phyloP scores from a whole-genome alignment of 2,329 filamentous ascomycete genomes.

The Colletotrichum noveboracense region DNA sequence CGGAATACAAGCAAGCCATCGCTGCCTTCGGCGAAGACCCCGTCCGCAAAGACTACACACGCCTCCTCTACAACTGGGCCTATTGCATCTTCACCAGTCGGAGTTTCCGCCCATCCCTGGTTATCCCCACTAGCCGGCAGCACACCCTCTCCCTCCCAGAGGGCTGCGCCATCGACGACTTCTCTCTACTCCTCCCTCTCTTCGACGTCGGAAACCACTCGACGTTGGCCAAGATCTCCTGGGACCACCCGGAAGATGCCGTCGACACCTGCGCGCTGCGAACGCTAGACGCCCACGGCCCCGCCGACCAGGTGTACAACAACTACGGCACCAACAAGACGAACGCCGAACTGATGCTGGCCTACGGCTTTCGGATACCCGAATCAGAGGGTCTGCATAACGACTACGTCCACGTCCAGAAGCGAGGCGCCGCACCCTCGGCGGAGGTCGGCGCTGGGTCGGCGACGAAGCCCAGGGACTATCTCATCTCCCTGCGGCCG shows the following conservation, averaged over 20 bases:
- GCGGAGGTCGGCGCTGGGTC: conserved; percentile 25
- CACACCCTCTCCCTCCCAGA: conserved; percentile 34
- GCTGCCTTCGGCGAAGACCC: conserved; percentile 21
- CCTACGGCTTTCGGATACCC: conserved; percentile 66
- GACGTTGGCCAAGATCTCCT: conserved; percentile 62
- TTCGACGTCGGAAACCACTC: conserved; percentile 77
- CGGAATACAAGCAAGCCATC: conserved; percentile 52
- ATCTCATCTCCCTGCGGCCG: conserved; percentile 58
- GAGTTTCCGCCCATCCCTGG: conserved; percentile 67
- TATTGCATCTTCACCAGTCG: conserved; percentile 69
- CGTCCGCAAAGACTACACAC: conserved; percentile 42
- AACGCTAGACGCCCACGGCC: conserved; percentile 36
- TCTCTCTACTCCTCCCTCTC: conserved; percentile 72
- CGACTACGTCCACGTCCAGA: conserved; percentile 64
- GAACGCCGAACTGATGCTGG: conserved; percentile 72
- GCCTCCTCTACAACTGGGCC: conserved; percentile 66
- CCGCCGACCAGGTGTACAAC: conserved; percentile 67
- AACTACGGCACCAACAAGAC: conserved; percentile 76
- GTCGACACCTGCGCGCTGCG: conserved; percentile 44
- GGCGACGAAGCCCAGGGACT: conserved; percentile 36
- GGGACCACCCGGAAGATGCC: conserved; percentile 55
- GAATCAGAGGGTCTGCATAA: conserved; percentile 56
- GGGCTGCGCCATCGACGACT: conserved; percentile 58
- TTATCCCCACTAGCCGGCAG: conserved; percentile 44
- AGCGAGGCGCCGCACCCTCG: conserved; percentile 35